Conservation (phyloP, 331 rosid genomes). For the Spiraea crenata region DNA sequence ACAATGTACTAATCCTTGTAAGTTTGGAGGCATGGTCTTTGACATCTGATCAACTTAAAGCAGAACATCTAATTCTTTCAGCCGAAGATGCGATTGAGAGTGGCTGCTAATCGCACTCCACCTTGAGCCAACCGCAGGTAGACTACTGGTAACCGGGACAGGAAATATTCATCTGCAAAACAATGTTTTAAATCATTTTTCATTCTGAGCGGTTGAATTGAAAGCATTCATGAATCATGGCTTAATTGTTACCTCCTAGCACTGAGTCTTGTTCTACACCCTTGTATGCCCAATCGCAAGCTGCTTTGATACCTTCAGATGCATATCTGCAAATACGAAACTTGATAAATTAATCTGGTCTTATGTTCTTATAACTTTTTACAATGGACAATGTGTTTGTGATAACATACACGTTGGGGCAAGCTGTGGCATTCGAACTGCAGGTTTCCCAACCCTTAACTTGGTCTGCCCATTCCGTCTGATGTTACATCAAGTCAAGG, state of each 20-base stretch:
- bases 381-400: neutral
- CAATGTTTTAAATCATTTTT: conserved; percentile 6
- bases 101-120: conserved; percentile 82
- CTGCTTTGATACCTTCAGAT: conserved; percentile 62
- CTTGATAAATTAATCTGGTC: neutral
- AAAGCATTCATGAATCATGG: neutral
- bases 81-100: conserved; percentile 62
- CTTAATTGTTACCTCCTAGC: conserved; percentile 48
- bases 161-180: conserved; percentile 72
- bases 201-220: neutral
- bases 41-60: neutral
- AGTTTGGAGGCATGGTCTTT: neutral
- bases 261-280: conserved; percentile 55
- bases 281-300: conserved; percentile 76
- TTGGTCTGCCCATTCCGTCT: conserved; percentile 66
- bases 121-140: conserved; percentile 70
- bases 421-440: conserved; percentile 36
- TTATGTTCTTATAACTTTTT: neutral
- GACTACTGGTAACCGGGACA: conserved; percentile 59
- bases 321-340: conserved; percentile 57
- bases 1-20: neutral
- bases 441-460: conserved; percentile 70
- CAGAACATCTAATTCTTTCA: conserved; percentile 1
- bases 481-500: conserved; percentile 14
- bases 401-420: conserved; percentile 57